Percentiles rank a stretch among this genome's conserved stretches.
Evolutionary conservation across 805 yeast species (phyloP).

Genomic region (Yamadazyma olivae): DNA sequence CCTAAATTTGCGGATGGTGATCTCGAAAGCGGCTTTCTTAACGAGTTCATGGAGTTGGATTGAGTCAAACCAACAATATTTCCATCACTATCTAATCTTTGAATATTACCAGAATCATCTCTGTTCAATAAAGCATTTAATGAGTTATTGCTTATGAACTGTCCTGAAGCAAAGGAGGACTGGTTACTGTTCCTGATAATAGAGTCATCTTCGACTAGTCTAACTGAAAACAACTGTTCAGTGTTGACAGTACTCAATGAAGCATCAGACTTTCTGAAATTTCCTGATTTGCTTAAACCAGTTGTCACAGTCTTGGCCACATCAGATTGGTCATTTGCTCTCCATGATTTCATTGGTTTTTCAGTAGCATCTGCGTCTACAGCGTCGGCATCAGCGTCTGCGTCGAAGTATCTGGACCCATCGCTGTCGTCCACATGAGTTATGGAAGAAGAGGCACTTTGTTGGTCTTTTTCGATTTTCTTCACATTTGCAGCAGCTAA

Average conservation of each 20-base stretch:
- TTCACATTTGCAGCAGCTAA: slow-evolving; percentile 11
- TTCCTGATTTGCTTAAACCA: slow-evolving; percentile 28
- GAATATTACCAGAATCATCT: slow-evolving; percentile 35
- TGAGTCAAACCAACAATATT: slow-evolving; percentile 27
- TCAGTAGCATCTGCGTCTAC: slow-evolving; percentile 13
- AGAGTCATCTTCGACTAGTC: slow-evolving; percentile 59
- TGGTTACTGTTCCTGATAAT: slow-evolving; percentile 28
- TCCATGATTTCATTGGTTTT: slow-evolving; percentile 38
- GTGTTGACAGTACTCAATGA: slow-evolving; percentile 86
- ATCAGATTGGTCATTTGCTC: slow-evolving; percentile 37
- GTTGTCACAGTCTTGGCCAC: slow-evolving; percentile 12
- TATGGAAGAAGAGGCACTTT: slow-evolving; percentile 45
- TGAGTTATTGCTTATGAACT: slow-evolving; percentile 22
- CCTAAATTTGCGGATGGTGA: slow-evolving; percentile 25
- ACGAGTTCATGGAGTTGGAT: slow-evolving; percentile 6
- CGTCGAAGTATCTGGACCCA: slow-evolving; percentile 28
- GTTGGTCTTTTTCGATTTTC: slow-evolving; percentile 13
- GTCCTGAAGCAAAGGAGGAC: slow-evolving; percentile 26
- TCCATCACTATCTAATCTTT: slow-evolving; percentile 44
- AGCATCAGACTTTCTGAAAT: slow-evolving; percentile 65
- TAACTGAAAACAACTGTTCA: slow-evolving; percentile 74
- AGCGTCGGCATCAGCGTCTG: slow-evolving; percentile 13
- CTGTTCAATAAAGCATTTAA: slow-evolving; percentile 21
- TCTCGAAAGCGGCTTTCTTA: slow-evolving; percentile 17
- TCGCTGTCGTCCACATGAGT: slow-evolving; percentile 47